Percentiles rank a stretch among this genome's conserved stretches.
phyloP scores from a whole-genome alignment of 1,284 basidiomycete genomes.

The Ganoderma boninense region DNA sequence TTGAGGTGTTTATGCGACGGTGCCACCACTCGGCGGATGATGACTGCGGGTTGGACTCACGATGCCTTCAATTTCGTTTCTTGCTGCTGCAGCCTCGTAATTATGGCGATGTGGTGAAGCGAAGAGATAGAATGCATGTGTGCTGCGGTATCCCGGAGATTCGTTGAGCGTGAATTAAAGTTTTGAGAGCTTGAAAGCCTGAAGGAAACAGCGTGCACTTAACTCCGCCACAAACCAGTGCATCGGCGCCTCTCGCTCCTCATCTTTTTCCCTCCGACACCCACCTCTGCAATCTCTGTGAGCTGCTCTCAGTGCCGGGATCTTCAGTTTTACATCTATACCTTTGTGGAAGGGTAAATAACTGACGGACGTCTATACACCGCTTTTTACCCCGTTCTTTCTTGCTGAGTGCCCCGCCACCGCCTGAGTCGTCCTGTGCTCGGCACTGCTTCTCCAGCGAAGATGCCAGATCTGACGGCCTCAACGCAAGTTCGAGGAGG shows the following conservation, averaged over 20 bases:
- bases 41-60: too few relatives aligned
- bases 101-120: too few relatives aligned
- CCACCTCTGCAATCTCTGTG: not conserved
- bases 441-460: not conserved
- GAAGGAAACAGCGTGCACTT: not conserved
- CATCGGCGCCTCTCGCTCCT: not conserved
- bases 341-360: not conserved
- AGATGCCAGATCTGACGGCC: not conserved
- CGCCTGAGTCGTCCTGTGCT: not conserved
- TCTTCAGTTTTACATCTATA: not conserved
- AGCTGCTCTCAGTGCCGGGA: not conserved
- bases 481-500: not conserved
- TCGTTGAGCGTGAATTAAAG: not conserved
- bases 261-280: not conserved
- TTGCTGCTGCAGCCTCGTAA: too few relatives aligned
- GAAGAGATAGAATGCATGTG: too few relatives aligned
- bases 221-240: not conserved
- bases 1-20: too few relatives aligned
- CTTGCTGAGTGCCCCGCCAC: not conserved
- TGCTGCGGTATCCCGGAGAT: too few relatives aligned
- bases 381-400: not conserved
- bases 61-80: too few relatives aligned
- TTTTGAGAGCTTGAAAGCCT: not conserved
- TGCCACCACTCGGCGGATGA: too few relatives aligned
- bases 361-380: not conserved